These are phyloP conservation scores for Pestalotiopsis sp. DNA, from an alignment of 2,329 filamentous ascomycete species.

Conservation along the genomic window DNA sequence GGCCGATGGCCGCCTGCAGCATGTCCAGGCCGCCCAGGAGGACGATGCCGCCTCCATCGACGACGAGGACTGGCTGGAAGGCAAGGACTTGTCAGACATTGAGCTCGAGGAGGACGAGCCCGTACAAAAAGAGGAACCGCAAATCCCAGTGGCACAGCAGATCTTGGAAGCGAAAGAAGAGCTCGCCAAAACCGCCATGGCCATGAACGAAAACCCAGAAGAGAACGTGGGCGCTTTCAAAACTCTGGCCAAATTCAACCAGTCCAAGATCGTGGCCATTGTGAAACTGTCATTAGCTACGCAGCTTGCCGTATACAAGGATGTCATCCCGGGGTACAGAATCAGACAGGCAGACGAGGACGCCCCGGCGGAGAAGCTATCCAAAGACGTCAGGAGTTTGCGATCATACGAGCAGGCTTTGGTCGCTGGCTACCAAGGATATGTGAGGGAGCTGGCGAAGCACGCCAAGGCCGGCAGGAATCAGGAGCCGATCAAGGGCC, in stretches of 20 bases:
- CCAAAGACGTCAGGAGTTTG: conserved; percentile 85
- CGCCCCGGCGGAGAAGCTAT: conserved; percentile 75
- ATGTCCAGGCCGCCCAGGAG: conserved; percentile 56
- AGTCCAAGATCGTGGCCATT: conserved; percentile 70
- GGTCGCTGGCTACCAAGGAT: conserved; percentile 80
- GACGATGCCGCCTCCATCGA: conserved; percentile 60
- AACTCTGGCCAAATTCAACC: conserved; percentile 72
- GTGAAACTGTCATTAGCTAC: conserved; percentile 86
- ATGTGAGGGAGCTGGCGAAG: conserved; percentile 74
- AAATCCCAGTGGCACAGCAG: conserved; percentile 75
- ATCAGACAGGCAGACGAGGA: conserved; percentile 83
- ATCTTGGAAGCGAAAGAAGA: conserved; percentile 90
- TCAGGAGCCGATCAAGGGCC: conserved; percentile 39
- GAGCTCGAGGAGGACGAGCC: conserved; percentile 42
- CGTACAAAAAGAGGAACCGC: conserved; percentile 56
- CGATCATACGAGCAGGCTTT: conserved; percentile 86
- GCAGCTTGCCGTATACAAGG: conserved; percentile 89
- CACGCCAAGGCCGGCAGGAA: conserved; percentile 59
- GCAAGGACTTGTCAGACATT: conserved; percentile 52
- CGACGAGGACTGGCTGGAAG: conserved; percentile 66
- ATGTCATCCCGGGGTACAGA: conserved; percentile 93
- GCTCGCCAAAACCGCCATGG: conserved; percentile 76
- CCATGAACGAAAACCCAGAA: conserved; percentile 90
- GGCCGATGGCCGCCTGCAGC: conserved; percentile 71
- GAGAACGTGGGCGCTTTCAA: conserved; percentile 83